These are phyloP conservation scores for Talaromyces islandicus DNA, from an alignment of 2,329 filamentous ascomycete genomes.

Conservation along the genomic window DNA sequence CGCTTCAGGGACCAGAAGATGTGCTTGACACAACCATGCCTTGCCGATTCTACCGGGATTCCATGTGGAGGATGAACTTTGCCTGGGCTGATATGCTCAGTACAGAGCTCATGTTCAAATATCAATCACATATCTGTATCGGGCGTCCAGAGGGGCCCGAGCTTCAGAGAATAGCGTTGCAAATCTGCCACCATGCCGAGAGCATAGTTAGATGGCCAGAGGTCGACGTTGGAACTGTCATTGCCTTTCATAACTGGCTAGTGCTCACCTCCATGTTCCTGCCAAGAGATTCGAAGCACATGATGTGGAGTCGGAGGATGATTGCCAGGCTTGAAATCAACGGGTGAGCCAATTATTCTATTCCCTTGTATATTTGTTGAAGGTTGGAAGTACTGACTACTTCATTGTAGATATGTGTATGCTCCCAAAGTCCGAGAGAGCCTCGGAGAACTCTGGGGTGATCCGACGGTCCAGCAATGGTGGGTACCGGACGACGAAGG, in stretches of 20 bases:
- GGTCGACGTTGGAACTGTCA: conserved; percentile 62
- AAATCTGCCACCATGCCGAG: conserved; percentile 73
- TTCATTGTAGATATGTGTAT: conserved; percentile 66
- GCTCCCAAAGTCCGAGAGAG: conserved; percentile 66
- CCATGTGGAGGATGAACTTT: conserved; percentile 69
- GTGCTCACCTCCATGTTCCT: conserved; percentile 73
- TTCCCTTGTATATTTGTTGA: not conserved
- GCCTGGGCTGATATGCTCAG: conserved; percentile 71
- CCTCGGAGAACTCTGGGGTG: conserved; percentile 70
- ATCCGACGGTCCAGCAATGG: conserved; percentile 68
- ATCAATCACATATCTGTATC: conserved; percentile 59
- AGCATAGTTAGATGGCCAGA: conserved; percentile 66
- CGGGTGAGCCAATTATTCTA: conserved; percentile 55
- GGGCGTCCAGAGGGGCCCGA: conserved; percentile 48
- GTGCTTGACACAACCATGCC: conserved; percentile 69
- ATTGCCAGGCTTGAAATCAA: conserved; percentile 71
- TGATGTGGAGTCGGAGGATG: conserved; percentile 73
- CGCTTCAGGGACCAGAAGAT: conserved; percentile 52
- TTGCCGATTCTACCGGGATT: conserved; percentile 63
- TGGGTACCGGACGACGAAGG: conserved; percentile 84
- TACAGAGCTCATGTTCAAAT: conserved; percentile 72
- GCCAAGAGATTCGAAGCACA: conserved; percentile 65
- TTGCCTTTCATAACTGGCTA: conserved; percentile 69
- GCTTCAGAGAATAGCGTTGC: conserved; percentile 57
- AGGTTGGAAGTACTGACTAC: conserved; percentile 4